Base-by-base conservation (phyloP, 2,329 filamentous ascomycete species). In the Claviceps sp. region DNA sequence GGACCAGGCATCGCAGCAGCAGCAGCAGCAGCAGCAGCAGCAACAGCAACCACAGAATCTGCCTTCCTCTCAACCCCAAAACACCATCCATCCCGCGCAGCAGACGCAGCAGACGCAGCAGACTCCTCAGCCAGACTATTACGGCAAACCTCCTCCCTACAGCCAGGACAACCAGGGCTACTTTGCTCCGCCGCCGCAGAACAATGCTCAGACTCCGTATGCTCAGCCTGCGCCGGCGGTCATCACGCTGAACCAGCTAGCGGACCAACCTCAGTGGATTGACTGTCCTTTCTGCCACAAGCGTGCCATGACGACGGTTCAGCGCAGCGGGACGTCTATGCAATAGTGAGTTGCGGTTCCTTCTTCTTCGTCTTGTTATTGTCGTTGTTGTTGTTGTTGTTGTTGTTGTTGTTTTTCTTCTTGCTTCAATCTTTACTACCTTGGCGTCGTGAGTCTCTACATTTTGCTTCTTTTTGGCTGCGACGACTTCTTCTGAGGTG, bases 271-370 rank as follows among this genome's bases (percentile, higher is more conserved):
- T 7, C 55, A 63, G 47, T 61, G 55, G 54, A 62, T 64, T 42
- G 62, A 65, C 50, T 65, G 63, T 45, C 63, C 62, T 1, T 64
- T 63, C 49, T 65, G 63, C 55, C 53, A 60, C 6, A 55, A 47
- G 8, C 55, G 60, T 37, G 58, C 61, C 4, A 53, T 53, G 53
- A 62, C 60, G 2, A 49, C 51, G 23, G 46, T 63, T 16, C 40
- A 48, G 13, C 58, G 56, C 11, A 56, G 61, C 13, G 62, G 63
- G 13, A 58, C 54, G 1, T 38, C 52, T 3, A 63, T 61, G 61
- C 61, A 64, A 49, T 50, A 58, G 61, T 63, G 51, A 53, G 57
- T 55, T 17, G 8, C 4, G 29, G 9, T 29, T 29, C 2, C 9
- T 29, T 9, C 3, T 9, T 29, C 9, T 3, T 4, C n/a, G n/a